Conservation (phyloP, 768 basidiomycete genomes). For the Tephrocybe sp. region DNA sequence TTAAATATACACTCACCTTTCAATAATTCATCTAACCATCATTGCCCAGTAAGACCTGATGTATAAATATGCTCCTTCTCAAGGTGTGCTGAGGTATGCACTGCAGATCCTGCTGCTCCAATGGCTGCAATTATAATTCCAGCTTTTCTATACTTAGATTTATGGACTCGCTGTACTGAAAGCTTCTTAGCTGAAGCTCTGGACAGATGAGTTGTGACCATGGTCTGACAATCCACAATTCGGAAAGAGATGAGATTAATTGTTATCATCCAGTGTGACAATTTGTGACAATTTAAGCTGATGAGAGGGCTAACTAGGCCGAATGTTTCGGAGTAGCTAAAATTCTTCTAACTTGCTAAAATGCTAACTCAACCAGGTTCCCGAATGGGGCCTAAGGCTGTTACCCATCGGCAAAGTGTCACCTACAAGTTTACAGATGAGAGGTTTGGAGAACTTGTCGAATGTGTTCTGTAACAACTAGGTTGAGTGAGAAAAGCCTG, state of each 20-base stretch:
- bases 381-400: not conserved
- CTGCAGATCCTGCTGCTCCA: not conserved
- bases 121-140: not conserved
- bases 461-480: too few species aligned
- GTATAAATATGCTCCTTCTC: too few species aligned
- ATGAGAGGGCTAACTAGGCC: not conserved
- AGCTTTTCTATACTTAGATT: constrained; percentile 1
- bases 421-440: too few species aligned
- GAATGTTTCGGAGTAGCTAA: not conserved
- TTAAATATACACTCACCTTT: too few species aligned
- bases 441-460: too few species aligned
- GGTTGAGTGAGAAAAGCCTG: too few species aligned
- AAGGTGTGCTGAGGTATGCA: not conserved
- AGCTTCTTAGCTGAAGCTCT: not conserved
- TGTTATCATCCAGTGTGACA: not conserved
- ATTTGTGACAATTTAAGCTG: not conserved
- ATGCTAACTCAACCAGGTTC: too few species aligned
- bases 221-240: not conserved
- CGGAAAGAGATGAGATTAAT: too few species aligned
- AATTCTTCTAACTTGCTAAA: not conserved
- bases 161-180: not conserved
- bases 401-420: too few species aligned
- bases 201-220: not conserved
- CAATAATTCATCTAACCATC: too few species aligned
- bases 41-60: too few species aligned